phyloP scores from a whole-genome alignment of 2,329 filamentous ascomycete genomes.

The Arthrocladium fulminans region DNA sequence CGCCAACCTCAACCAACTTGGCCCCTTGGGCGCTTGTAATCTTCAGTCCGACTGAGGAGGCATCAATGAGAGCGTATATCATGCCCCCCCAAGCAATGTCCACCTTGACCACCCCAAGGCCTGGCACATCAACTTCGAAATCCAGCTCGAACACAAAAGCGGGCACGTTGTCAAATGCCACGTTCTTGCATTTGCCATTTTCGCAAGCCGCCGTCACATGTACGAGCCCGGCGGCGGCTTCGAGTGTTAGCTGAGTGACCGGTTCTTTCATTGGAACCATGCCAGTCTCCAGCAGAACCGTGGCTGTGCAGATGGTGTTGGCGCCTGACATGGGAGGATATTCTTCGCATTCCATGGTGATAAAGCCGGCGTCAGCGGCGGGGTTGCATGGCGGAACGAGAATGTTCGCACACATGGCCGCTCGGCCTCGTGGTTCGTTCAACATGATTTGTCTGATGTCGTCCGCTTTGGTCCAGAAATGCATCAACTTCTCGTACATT shows the following conservation, averaged over 20 bases:
- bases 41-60: constrained; percentile 28
- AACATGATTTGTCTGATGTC: constrained; percentile 35
- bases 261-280: constrained; percentile 41
- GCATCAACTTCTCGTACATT: constrained; percentile 42
- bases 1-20: constrained; percentile 35
- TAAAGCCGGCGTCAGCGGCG: constrained; percentile 36
- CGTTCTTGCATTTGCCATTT: constrained; percentile 36
- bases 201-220: constrained; percentile 35
- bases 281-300: constrained; percentile 41
- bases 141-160: constrained; percentile 37
- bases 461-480: constrained; percentile 36
- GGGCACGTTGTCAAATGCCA: constrained; percentile 40
- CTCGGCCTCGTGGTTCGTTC: constrained; percentile 40
- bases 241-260: constrained; percentile 32
- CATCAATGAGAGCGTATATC: constrained; percentile 39
- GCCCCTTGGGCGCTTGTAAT: constrained; percentile 28
- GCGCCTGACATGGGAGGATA: constrained; percentile 40
- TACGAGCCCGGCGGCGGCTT: constrained; percentile 40
- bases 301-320: constrained; percentile 38
- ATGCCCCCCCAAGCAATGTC: constrained; percentile 43
- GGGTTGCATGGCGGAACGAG: constrained; percentile 38
- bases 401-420: constrained; percentile 34
- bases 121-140: constrained; percentile 33
- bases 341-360: constrained; percentile 41
- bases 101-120: constrained; percentile 32